phyloP scores from a whole-genome alignment of 768 basidiomycete species.

The Naganishia onofrii region DNA sequence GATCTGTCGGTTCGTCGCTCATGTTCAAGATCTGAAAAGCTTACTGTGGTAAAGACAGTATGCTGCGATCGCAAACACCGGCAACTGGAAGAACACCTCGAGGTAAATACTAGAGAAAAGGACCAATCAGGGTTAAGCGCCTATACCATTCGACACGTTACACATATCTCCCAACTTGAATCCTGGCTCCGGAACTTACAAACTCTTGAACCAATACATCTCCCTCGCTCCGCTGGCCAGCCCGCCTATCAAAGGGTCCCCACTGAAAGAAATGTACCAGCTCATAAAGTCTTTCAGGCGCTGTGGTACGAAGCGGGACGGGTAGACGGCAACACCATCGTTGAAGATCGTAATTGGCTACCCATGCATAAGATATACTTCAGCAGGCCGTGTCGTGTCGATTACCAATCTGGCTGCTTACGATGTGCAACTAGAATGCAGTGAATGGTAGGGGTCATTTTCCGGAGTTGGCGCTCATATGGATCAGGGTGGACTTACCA shows the following conservation, averaged over 20 bases:
- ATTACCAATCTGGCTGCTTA: slow-evolving; percentile 27
- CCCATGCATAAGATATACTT: no score
- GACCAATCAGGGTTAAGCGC: not conserved
- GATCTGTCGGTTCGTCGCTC: not conserved
- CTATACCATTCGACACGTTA: no score
- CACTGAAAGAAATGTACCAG: slow-evolving; percentile 61
- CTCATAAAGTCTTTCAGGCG: slow-evolving; percentile 56
- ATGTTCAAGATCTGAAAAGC: slow-evolving; percentile 5
- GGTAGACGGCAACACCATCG: slow-evolving; percentile 66
- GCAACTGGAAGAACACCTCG: slow-evolving; percentile 61
- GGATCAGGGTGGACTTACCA: slow-evolving; percentile 54
- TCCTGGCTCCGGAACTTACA: no score
- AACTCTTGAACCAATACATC: slow-evolving; percentile 57
- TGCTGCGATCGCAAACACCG: slow-evolving; percentile 69
- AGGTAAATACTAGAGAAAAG: slow-evolving; percentile 40
- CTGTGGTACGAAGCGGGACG: slow-evolving; percentile 56
- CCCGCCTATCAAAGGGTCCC: slow-evolving; percentile 68
- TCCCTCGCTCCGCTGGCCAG: slow-evolving; percentile 43
- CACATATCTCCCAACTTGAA: no score
- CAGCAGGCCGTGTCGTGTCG: not conserved
- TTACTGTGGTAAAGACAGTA: slow-evolving; percentile 45
- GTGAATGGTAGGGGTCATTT: not conserved
- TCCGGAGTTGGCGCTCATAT: no score
- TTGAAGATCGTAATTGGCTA: slow-evolving; percentile 64
- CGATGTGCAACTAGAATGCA: slow-evolving; percentile 60